Evolutionary conservation across 176 grass and related monocot genomes (phyloP), one percentile per base, ranked within the genome.

Genomic region (Echinochloa phyllopogon): DNA sequence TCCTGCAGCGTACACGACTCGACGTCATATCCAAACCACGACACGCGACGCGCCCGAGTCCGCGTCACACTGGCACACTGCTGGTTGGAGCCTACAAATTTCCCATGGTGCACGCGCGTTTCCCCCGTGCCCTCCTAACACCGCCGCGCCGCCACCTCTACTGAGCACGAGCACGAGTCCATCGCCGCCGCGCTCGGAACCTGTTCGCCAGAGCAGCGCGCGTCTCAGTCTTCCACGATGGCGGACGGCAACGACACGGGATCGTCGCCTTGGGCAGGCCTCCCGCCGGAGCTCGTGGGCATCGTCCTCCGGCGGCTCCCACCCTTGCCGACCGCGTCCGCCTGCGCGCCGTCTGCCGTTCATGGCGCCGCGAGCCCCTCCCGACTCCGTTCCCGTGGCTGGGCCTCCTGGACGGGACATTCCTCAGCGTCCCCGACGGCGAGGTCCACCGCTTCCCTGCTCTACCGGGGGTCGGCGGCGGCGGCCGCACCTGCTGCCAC

Each of bases 341-440:
- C 6, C 24, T 78, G 15, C 44, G 83, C 38, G 75, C 83, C 2
- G 65, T 78, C 5, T 86, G 83, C 55, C 41, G 29, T 4, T 7
- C 65, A 36, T 86, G 83, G 74, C 51, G 51, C 6, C 55, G 11
- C 52, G 61, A 56, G 23, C 23, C 23, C 2, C 10, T 76, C 4
- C 61, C 72, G 9, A 2, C 27, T 20, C 38, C 61, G 41, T 38
- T 77, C 51, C 83, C 83, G 8, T 85, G 83, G 83, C 64, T 78
- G 25, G 42, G 13, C 10, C 75, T 86, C 42, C 64, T 6, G 1
- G 42, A 86, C 37, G 75, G 65, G 0, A 61, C 51, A 8, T 86
- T 78, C 29, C 65, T 86, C 27, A 50, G 33, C 65, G 37, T 86
- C 21, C 65, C 83, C 2, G 20, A 29, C 36, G 75, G 65, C 6